These are phyloP conservation scores for Pontederia crassipes DNA, from an alignment of 176 grass and related monocot genomes.

Conservation along the genomic window DNA sequence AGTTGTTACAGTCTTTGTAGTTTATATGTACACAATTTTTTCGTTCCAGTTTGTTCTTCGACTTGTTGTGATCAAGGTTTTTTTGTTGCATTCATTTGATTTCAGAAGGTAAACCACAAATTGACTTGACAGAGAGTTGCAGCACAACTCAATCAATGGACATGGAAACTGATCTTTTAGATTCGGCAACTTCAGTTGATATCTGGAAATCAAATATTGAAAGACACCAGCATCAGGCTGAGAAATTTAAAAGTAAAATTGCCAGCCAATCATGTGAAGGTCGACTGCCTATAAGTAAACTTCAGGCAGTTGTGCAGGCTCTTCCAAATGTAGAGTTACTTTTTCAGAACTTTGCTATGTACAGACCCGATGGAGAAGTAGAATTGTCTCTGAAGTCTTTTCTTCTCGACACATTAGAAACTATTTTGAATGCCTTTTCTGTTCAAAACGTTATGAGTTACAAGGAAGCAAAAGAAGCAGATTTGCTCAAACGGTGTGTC, in stretches of 20 bases:
- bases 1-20: neutral
- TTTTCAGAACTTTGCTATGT: conserved; percentile 25
- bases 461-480: conserved; percentile 14
- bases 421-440: conserved; percentile 15
- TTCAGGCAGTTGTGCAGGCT: conserved; percentile 2
- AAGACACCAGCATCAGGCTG: conserved; percentile 4
- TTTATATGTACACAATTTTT: neutral
- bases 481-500: conserved; percentile 11
- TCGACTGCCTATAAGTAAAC: conserved; percentile 21
- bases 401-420: conserved; percentile 27
- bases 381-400: conserved; percentile 23
- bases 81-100: neutral
- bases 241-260: conserved; percentile 2
- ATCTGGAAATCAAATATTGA: neutral
- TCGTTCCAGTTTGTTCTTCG: neutral
- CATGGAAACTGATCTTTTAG: neutral
- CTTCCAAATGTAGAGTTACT: conserved; percentile 52
- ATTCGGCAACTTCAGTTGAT: conserved; percentile 7
- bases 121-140: conserved; percentile 4
- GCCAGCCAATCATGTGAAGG: neutral
- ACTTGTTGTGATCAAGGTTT: neutral
- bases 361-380: neutral
- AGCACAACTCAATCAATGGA: conserved; percentile 9
- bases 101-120: conserved; percentile 14
- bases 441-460: neutral